Evolutionary conservation across 2,329 filamentous ascomycete genomes (phyloP).

Genomic region (Pseudogymnoascus sp.): DNA sequence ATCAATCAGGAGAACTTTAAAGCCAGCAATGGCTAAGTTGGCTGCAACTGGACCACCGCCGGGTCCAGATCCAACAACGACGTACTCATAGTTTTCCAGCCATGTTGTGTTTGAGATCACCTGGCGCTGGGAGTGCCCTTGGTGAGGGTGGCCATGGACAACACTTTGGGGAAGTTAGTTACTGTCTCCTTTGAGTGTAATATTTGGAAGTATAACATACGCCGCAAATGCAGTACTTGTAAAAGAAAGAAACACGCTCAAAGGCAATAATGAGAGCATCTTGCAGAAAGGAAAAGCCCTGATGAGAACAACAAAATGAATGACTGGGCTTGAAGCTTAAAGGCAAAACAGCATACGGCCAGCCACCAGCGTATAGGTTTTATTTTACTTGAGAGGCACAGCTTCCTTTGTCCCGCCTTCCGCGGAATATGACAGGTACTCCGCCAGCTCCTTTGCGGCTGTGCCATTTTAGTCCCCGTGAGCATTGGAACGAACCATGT

Average conservation of each 20-base stretch:
- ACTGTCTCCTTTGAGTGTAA: background rate
- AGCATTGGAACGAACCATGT: background rate
- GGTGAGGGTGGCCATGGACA: background rate
- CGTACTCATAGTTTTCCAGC: constrained; percentile 39
- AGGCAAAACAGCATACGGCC: background rate
- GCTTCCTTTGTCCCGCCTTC: background rate
- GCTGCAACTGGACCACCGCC: constrained; percentile 43
- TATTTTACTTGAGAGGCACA: background rate
- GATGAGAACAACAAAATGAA: background rate
- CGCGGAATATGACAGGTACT: background rate
- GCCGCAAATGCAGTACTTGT: background rate
- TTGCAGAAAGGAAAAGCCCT: background rate
- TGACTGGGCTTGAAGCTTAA: background rate
- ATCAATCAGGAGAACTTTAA: constrained; percentile 45
- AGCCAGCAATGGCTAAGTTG: constrained; percentile 42
- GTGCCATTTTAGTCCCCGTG: background rate
- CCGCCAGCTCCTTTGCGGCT: background rate
- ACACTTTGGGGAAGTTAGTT: background rate
- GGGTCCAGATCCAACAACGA: constrained; percentile 44
- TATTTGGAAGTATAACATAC: background rate
- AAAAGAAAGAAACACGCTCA: constrained; percentile 1
- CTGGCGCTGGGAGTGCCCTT: background rate
- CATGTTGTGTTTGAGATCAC: background rate
- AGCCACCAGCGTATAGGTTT: background rate
- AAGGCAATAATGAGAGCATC: background rate